These are phyloP conservation scores for Heterobasidion irregulare DNA, from an alignment of 1,284 basidiomycete genomes.

Conservation along the genomic window DNA sequence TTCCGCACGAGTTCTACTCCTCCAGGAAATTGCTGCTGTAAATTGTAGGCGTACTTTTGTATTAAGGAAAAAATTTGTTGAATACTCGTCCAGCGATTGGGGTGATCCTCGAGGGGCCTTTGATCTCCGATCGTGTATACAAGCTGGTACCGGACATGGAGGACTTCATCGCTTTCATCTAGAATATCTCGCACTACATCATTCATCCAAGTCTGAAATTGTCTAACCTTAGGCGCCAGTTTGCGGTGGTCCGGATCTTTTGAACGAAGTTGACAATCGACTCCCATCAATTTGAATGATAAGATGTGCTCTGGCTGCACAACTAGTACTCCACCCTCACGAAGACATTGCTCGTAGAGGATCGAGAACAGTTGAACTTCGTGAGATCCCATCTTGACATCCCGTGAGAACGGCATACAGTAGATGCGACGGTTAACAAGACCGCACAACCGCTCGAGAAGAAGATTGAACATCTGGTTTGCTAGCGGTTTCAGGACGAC, in stretches of 20 bases:
- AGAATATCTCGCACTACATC: constrained; percentile 30
- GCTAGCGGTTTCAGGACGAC: constrained; percentile 25
- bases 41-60: constrained; percentile 9
- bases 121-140: constrained; percentile 39
- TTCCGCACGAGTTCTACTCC: constrained; percentile 4
- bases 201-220: constrained; percentile 28
- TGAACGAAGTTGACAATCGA: constrained; percentile 20
- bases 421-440: constrained; percentile 22
- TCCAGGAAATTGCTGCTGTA: constrained; percentile 16
- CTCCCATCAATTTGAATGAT: constrained; percentile 36
- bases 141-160: constrained; percentile 39
- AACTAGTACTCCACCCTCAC: constrained; percentile 32
- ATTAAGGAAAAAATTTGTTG: constrained; percentile 30
- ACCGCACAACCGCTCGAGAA: not conserved
- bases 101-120: constrained; percentile 30
- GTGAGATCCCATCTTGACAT: constrained; percentile 15
- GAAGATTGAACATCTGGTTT: not conserved
- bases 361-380: constrained; percentile 16
- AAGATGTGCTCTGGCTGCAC: constrained; percentile 46
- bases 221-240: constrained; percentile 11
- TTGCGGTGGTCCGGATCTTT: not conserved
- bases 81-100: constrained; percentile 36
- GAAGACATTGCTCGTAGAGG: constrained; percentile 30
- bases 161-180: constrained; percentile 47
- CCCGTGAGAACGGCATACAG: constrained; percentile 39